A percentile compares a stretch with the other conserved stretches of the same genome.
phyloP scores from a whole-genome alignment of 2,329 filamentous ascomycete genomes.

The Lojkania enalia region DNA sequence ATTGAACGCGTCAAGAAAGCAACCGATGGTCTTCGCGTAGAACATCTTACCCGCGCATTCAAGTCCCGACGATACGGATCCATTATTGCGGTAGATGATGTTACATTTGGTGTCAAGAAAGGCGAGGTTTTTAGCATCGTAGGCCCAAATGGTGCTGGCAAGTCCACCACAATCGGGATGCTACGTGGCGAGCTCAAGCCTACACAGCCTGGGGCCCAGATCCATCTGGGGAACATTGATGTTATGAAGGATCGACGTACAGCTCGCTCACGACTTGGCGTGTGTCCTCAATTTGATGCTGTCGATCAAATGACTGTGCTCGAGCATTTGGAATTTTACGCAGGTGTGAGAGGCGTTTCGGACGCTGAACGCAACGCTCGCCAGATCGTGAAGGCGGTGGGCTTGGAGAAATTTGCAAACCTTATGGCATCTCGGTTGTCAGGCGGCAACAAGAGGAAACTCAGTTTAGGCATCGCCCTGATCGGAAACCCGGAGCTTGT shows the following conservation, averaged over 20 bases:
- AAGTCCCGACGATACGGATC: too few relatives aligned
- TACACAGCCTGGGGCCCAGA: conserved; percentile 67
- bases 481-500: conserved; percentile 89
- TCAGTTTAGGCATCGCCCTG: conserved; percentile 84
- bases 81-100: conserved; percentile 66
- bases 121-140: conserved; percentile 86
- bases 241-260: conserved; percentile 73
- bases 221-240: conserved; percentile 68
- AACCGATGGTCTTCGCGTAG: conserved; percentile 71
- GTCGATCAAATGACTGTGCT: conserved; percentile 80
- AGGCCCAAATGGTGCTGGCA: conserved; percentile 85
- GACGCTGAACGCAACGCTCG: conserved; percentile 64
- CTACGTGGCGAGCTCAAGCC: conserved; percentile 81
- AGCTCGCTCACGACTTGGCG: conserved; percentile 74
- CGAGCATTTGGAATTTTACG: conserved; percentile 80
- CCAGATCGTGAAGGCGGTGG: conserved; percentile 75
- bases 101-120: conserved; percentile 76
- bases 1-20: conserved; percentile 65
- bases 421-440: conserved; percentile 78
- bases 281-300: conserved; percentile 87
- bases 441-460: conserved; percentile 87
- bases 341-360: conserved; percentile 62
- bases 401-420: conserved; percentile 67
- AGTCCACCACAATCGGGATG: conserved; percentile 81
- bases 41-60: conserved; percentile 78